Base-by-base conservation (phyloP, 2,329 filamentous ascomycete species). In the Juglanconis oblonga region DNA sequence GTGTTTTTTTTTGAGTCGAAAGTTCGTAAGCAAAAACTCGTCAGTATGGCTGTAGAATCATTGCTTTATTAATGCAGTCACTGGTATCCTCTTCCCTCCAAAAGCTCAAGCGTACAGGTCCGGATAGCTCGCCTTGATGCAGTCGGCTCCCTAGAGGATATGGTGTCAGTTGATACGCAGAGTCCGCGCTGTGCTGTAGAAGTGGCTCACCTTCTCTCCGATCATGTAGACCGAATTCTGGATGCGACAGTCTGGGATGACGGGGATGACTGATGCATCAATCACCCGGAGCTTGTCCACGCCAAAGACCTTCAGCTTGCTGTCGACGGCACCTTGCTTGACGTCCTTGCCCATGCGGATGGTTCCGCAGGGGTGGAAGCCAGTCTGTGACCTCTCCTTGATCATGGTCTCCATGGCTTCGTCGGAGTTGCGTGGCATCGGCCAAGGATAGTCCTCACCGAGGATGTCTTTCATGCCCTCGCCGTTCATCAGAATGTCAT, bases 181-280 rank as follows among this genome's bases (percentile, higher is more conserved):
- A 38, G 35, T 38, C 35, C 7, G 11, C 11, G 35, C 7, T 42
- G 24, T 17, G 13, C 42, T 24, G 6, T 5, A 52, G 35, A 57
- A 54, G 13, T 11, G 24, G 24, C 33, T 38, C 52, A 53, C 74
- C 73, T 81, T 87, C 68, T 87, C 84, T 4, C 74, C 84, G 59
- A 86, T 68, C 79, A 82, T 83, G 64, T 87, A 87, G 2, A 87
- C 83, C 2, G 80, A 77, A 59, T 84, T 85, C 68, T 87, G 83
- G 52, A 85, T 85, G 1, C 83, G 78, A n/a, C 73, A 83, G 76
- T 77, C 83, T 61, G 68, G 82, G 69, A 77, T 83, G 69, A 85
- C 75, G 0, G 83, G 83, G 11, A 86, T 80, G 29, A 84, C 70
- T 0, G 79, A 83, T 0, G 83, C 82, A 67, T 87, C 83, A 38